Evolutionary conservation across 192 early-diverging fungal genomes (phyloP).

Genomic region (Rhizophlyctis rosea): DNA sequence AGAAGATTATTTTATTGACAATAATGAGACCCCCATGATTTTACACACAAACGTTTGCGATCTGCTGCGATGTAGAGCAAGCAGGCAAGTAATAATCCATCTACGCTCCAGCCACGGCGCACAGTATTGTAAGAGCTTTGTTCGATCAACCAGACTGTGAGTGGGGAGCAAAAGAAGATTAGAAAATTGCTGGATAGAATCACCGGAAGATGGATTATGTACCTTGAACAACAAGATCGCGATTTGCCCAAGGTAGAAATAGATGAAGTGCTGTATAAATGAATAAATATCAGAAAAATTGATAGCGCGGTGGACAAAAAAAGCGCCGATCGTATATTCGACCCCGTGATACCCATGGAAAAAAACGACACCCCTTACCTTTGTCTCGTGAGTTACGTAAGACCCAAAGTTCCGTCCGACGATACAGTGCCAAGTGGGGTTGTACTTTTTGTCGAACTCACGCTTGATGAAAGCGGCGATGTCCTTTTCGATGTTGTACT

Average conservation of each 20-base stretch:
- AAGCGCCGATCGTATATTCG: neutral
- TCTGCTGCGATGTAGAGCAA: no score
- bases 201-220: slow-evolving; percentile 2
- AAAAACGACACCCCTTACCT: slow-evolving; percentile 45
- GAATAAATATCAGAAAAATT: neutral
- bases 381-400: slow-evolving; percentile 91
- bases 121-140: no score
- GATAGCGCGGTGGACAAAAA: neutral
- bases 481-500: slow-evolving; percentile 96
- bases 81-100: no score
- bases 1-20: no score
- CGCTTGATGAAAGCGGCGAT: slow-evolving; percentile 97
- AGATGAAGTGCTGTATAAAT: slow-evolving; percentile 84
- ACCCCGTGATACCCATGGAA: neutral
- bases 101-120: no score
- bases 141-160: neutral
- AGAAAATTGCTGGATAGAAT: neutral
- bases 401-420: slow-evolving; percentile 99
- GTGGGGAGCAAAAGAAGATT: neutral
- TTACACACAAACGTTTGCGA: no score
- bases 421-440: slow-evolving; percentile 97
- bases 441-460: slow-evolving; percentile 97
- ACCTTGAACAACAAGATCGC: slow-evolving; percentile 93
- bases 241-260: slow-evolving; percentile 94
- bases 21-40: no score